Evolutionary conservation across 1,284 basidiomycete species (phyloP).

Genomic region (Mycosarcoma maydis): DNA sequence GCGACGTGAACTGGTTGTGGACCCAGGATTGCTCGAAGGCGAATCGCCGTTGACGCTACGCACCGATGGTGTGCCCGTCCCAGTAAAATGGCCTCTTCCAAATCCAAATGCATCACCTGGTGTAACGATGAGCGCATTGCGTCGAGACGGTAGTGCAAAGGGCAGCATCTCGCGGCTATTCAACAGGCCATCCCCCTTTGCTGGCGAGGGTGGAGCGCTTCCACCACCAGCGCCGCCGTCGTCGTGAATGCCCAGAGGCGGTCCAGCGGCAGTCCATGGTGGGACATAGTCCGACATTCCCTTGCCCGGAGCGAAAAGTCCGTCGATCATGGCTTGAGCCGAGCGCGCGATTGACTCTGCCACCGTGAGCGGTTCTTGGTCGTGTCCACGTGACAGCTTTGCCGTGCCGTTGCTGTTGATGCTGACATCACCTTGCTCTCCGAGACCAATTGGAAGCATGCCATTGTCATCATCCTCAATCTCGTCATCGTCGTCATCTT

Average conservation of each 20-base stretch:
- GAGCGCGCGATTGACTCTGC: conserved; percentile 34
- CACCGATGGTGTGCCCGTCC: conserved; percentile 53
- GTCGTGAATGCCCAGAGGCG: conserved; percentile 36
- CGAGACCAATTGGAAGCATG: no score
- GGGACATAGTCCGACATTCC: conserved; percentile 58
- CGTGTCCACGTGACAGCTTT: conserved; percentile 1
- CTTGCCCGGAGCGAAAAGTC: conserved; percentile 51
- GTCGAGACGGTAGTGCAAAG: conserved; percentile 81
- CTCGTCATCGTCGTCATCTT: conserved; percentile 5
- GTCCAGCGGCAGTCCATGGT: conserved; percentile 48
- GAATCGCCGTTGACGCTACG: conserved; percentile 41
- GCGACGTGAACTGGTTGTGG: conserved; percentile 17
- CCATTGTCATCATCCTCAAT: conserved; percentile 11
- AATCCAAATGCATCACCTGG: conserved; percentile 69
- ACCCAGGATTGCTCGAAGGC: conserved; percentile 1
- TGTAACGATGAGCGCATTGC: conserved; percentile 77
- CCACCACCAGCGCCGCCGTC: conserved; percentile 6
- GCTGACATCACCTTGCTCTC: conserved; percentile 20
- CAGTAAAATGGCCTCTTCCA: conserved; percentile 58
- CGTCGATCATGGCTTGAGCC: conserved; percentile 53
- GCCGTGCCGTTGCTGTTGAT: conserved; percentile 43
- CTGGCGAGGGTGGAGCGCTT: conserved; percentile 25
- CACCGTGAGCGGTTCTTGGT: conserved; percentile 28
- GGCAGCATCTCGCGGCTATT: conserved; percentile 93
- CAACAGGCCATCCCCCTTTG: conserved; percentile 67